Evolutionary conservation across 2,329 filamentous ascomycete genomes (phyloP).

Genomic region (Arthrobotrys entomopaga): DNA sequence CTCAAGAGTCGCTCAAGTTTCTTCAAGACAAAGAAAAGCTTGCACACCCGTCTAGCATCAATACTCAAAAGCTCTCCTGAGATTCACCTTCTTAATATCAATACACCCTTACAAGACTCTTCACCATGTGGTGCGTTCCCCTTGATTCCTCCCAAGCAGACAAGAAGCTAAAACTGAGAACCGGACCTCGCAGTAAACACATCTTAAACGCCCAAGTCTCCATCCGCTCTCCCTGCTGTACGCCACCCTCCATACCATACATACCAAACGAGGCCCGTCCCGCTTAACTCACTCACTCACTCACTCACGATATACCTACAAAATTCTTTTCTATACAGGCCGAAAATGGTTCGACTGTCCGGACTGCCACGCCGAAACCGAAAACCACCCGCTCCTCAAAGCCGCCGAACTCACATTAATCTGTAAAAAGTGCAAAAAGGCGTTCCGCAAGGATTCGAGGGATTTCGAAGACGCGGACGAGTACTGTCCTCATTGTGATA

Average conservation of each 20-base stretch:
- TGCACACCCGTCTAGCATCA: too few relatives aligned
- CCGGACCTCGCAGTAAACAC: slow-evolving; percentile 82
- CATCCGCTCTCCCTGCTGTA: slow-evolving; percentile 96
- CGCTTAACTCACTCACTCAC: neutral
- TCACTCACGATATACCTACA: slow-evolving; percentile 4
- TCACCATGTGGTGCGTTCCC: slow-evolving; percentile 32
- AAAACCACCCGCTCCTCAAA: slow-evolving; percentile 79
- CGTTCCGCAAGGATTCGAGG: slow-evolving; percentile 90
- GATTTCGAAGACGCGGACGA: slow-evolving; percentile 97
- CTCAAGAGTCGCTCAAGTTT: neutral
- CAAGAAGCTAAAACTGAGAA: slow-evolving; percentile 21
- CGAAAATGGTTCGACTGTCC: slow-evolving; percentile 99
- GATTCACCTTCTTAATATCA: too few relatives aligned
- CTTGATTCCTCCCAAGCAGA: neutral
- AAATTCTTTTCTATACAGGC: slow-evolving; percentile 66
- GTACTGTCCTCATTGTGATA: slow-evolving; percentile 98
- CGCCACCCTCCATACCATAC: slow-evolving; percentile 61
- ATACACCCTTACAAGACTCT: neutral
- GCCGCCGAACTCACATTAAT: slow-evolving; percentile 89
- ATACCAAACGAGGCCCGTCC: neutral
- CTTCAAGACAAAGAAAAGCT: too few relatives aligned
- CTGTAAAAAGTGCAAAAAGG: slow-evolving; percentile 99
- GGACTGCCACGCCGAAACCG: slow-evolving; percentile 86
- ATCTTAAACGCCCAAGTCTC: slow-evolving; percentile 97
- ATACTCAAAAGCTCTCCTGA: too few relatives aligned